phyloP scores from a whole-genome alignment of 1,284 basidiomycete genomes.

The Ceratobasidium sp. region DNA sequence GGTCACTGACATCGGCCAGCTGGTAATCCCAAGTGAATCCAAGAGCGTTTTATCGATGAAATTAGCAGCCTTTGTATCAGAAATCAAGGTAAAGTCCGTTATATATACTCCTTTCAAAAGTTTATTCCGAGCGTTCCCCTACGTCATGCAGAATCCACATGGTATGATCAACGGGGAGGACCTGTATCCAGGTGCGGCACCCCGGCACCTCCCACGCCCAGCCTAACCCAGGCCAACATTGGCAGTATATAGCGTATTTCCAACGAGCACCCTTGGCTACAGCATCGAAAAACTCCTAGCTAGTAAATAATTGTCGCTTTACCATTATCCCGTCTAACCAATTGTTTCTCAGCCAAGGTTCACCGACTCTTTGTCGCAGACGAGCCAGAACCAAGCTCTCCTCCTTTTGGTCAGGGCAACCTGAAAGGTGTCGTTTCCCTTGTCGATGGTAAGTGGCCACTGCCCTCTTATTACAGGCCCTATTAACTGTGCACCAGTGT shows the following conservation, averaged over 20 bases:
- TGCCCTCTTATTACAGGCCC: neutral
- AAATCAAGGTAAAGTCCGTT: slow-evolving; percentile 41
- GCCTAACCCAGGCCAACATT: neutral
- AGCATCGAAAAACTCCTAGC: slow-evolving; percentile 44
- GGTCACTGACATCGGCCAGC: slow-evolving; percentile 44
- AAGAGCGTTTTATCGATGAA: slow-evolving; percentile 42
- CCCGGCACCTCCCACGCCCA: too few relatives aligned
- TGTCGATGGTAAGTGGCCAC: slow-evolving; percentile 39
- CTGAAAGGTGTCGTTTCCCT: slow-evolving; percentile 43
- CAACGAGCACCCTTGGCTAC: slow-evolving; percentile 42
- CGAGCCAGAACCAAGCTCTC: slow-evolving; percentile 35
- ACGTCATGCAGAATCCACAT: slow-evolving; percentile 40
- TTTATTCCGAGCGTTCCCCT: neutral
- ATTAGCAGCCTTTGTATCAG: slow-evolving; percentile 41
- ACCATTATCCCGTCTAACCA: neutral
- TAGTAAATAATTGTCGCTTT: slow-evolving; percentile 33
- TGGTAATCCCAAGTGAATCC: slow-evolving; percentile 42
- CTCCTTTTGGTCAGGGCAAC: slow-evolving; percentile 40
- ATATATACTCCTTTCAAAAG: neutral
- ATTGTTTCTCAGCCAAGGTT: slow-evolving; percentile 35
- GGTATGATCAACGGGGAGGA: slow-evolving; percentile 43
- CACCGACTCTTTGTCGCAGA: slow-evolving; percentile 43
- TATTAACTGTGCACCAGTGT: slow-evolving; percentile 7
- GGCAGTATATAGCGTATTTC: slow-evolving; percentile 42
- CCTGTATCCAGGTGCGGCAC: slow-evolving; percentile 40